Evolutionary conservation across 768 basidiomycete genomes (phyloP).

Genomic region (Ramaria sp.): DNA sequence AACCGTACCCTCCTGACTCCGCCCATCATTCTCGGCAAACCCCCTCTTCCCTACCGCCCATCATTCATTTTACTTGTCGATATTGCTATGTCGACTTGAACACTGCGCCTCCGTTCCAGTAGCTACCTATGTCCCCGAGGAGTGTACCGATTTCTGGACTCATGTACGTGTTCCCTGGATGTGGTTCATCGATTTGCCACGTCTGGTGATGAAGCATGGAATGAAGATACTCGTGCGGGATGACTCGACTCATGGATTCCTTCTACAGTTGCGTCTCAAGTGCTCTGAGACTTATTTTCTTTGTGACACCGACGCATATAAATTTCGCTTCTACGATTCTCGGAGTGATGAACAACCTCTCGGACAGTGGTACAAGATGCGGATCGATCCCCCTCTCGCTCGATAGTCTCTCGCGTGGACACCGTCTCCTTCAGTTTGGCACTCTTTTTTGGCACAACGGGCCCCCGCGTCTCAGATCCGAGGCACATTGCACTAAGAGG

Average conservation of each 20-base stretch:
- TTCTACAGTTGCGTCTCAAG: conserved; percentile 24
- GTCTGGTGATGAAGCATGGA: background rate
- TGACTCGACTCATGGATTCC: conserved; percentile 29
- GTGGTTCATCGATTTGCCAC: conserved; percentile 47
- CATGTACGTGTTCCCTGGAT: conserved; percentile 61
- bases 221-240: background rate
- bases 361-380: background rate
- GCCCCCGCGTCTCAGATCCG: conserved; percentile 39
- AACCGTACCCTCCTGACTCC: conserved; percentile 41
- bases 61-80: conserved; percentile 37
- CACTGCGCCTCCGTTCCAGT: conserved; percentile 32
- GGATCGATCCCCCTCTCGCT: conserved; percentile 31
- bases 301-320: conserved; percentile 46
- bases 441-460: conserved; percentile 68
- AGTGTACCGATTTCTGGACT: conserved; percentile 49
- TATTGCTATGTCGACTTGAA: conserved; percentile 31
- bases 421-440: conserved; percentile 57
- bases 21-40: conserved; percentile 12
- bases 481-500: conserved; percentile 32
- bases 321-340: conserved; percentile 52
- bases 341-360: background rate
- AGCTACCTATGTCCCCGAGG: conserved; percentile 27
- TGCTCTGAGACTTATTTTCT: conserved; percentile 33
- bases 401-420: conserved; percentile 18
- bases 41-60: conserved; percentile 47